Percentiles rank a stretch among this genome's conserved stretches.
phyloP scores from a whole-genome alignment of 345 rosid species.

The Dovyalis caffra region DNA sequence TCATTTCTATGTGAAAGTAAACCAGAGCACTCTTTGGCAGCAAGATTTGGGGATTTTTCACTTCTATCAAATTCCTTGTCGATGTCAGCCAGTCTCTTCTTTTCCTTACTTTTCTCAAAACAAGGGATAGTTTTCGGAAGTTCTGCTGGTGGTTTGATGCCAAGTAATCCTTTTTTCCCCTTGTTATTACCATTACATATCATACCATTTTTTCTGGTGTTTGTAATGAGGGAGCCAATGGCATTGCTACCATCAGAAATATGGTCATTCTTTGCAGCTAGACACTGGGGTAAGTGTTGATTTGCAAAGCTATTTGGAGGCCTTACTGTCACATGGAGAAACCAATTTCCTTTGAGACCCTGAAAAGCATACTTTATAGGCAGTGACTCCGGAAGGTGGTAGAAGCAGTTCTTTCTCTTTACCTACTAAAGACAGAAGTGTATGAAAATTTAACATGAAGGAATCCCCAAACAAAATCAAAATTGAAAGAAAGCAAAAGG shows the following conservation, averaged over 20 bases:
- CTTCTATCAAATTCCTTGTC: background rate
- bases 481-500: background rate
- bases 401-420: constrained; percentile 38
- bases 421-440: constrained; percentile 32
- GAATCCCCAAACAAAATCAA: background rate
- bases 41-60: background rate
- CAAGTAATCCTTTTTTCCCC: background rate
- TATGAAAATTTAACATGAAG: background rate
- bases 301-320: constrained; percentile 18
- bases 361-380: constrained; percentile 50
- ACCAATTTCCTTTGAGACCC: constrained; percentile 38
- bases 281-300: constrained; percentile 5
- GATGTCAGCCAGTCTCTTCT: background rate
- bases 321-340: constrained; percentile 35
- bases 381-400: constrained; percentile 43
- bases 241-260: background rate
- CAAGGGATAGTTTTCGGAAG: background rate
- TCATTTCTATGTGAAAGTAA: background rate
- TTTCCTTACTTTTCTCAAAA: too few relatives aligned
- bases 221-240: background rate
- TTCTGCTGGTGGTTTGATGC: background rate
- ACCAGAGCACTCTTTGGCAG: background rate
- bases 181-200: background rate
- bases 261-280: constrained; percentile 13
- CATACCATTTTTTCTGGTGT: background rate